Base-by-base conservation (phyloP, 1,139 yeast species). In the Kurtzmaniella quercitrusa region DNA sequence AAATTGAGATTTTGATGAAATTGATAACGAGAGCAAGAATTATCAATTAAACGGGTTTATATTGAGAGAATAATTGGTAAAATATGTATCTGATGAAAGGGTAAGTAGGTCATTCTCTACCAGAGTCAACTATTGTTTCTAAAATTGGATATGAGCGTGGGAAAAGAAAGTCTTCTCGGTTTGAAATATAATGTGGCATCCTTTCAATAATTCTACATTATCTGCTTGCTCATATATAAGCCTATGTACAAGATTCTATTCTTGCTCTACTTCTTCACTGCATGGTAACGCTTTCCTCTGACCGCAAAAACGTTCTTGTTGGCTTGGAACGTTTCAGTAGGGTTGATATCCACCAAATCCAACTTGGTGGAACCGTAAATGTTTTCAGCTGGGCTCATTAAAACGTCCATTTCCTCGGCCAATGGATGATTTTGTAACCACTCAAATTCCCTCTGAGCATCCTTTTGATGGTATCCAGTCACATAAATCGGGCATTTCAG, bases 231-330 rank as follows among this genome's bases (percentile, higher is more conserved):
- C 30, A 26, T 26, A 26, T 26, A 26, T 9, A 11, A 26, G 30
- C 30, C 30, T 26, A 26, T 26, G 9, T 26, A 26, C 30, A 26
- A 26, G 12, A 26, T 26, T 26, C 30, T 26, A 26, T 26, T 26
- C 30, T 26, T 26, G 30, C 30, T n/a, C 43, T 54, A 67, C 43
- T 57, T 61, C 47, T 59, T 61, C 52, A 86, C 76, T 36, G 96
- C 95, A 59, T 88, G 96, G 67, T 93, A 93, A 63, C 98, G 80
- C 76, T 93, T 93, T 53, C 98, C 98, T 68, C 98, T 82, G 63
- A 91, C 79, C 19, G 93, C 98, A 61, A 88, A 89, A 42, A 93
- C 67, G 59, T 82, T 82, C 71, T 87, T 89, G 68, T 93, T 93
- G 59, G 88, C 86, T 68, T 87, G 95, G 71, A 86, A 91, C 9